These are phyloP conservation scores for Cladosporium sp. DNA, from an alignment of 2,329 filamentous ascomycete genomes.

Conservation along the genomic window DNA sequence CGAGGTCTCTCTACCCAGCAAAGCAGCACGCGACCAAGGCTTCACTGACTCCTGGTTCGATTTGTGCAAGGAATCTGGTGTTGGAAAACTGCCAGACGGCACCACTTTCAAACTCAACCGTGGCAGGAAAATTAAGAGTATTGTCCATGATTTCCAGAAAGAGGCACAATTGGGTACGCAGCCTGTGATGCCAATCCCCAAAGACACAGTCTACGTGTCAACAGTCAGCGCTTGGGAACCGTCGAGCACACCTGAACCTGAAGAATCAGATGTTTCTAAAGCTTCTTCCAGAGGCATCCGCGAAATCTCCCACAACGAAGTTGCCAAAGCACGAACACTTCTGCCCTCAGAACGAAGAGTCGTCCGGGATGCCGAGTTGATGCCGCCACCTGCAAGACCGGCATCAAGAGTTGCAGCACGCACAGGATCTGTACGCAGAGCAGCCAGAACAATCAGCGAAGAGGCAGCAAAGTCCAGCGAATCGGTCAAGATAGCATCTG, in stretches of 20 bases:
- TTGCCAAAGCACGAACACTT: constrained; percentile 20
- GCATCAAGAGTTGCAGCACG: constrained; percentile 22
- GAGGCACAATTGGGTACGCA: constrained; percentile 45
- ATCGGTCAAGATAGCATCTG: constrained; percentile 16
- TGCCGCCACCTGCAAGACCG: constrained; percentile 28
- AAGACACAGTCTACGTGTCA: constrained; percentile 44
- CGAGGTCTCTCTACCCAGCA: constrained; percentile 39
- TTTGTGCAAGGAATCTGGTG: constrained; percentile 47
- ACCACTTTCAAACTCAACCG: constrained; percentile 44
- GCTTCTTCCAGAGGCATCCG: constrained; percentile 38
- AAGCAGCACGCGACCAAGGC: constrained; percentile 41
- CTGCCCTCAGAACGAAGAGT: constrained; percentile 17
- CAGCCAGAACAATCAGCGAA: constrained; percentile 31
- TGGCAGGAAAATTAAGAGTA: constrained; percentile 44
- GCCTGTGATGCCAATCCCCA: constrained; percentile 46
- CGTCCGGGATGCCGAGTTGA: constrained; percentile 28
- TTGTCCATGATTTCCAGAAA: constrained; percentile 46
- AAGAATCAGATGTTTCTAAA: constrained; percentile 25
- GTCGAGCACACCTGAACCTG: constrained; percentile 31
- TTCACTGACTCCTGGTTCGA: constrained; percentile 49
- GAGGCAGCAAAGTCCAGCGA: constrained; percentile 23
- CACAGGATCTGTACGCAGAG: constrained; percentile 24
- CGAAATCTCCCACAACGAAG: constrained; percentile 45
- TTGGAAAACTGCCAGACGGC: constrained; percentile 44
- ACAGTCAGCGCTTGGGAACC: constrained; percentile 31